Conservation (phyloP, 192 early-diverging fungal genomes). For the Geranomyces michiganensis region DNA sequence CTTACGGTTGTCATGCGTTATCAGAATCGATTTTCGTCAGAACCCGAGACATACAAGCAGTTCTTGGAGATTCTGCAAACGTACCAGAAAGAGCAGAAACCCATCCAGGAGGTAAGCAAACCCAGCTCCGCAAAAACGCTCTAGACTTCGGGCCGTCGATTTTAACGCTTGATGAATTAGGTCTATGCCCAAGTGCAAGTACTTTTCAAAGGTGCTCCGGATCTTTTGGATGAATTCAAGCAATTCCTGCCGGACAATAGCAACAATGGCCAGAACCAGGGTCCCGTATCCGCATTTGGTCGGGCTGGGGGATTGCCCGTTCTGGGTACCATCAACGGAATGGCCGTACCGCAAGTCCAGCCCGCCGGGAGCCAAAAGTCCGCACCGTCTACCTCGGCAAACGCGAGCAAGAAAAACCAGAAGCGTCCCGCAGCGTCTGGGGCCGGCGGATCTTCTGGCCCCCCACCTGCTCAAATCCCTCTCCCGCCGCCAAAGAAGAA, state of each 20-base stretch:
- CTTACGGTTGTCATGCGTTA: conserved; percentile 5
- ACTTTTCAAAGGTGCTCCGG: conserved; percentile 82
- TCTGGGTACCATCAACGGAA: conserved; percentile 54
- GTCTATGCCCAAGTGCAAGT: conserved; percentile 94
- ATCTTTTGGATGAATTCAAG: conserved; percentile 96
- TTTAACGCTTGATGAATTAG: conserved; percentile 39
- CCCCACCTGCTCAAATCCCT: conserved; percentile 18
- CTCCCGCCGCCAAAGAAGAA: conserved; percentile 40
- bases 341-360: conserved; percentile 41
- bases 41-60: conserved; percentile 96
- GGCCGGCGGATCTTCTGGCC: background rate
- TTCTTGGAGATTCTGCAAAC: conserved; percentile 98
- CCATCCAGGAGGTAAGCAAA: conserved; percentile 82
- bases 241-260: conserved; percentile 93
- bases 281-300: conserved; percentile 25
- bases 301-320: conserved; percentile 40
- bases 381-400: background rate
- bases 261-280: conserved; percentile 50
- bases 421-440: conserved; percentile 29
- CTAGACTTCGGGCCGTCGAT: too few species aligned
- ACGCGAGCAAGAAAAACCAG: conserved; percentile 38
- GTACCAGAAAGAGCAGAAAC: conserved; percentile 94
- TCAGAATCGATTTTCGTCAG: conserved; percentile 84
- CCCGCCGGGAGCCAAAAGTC: background rate
- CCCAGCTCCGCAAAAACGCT: background rate